phyloP scores from a whole-genome alignment of 1,284 basidiomycete species.

The Ganoderma leucocontextum region DNA sequence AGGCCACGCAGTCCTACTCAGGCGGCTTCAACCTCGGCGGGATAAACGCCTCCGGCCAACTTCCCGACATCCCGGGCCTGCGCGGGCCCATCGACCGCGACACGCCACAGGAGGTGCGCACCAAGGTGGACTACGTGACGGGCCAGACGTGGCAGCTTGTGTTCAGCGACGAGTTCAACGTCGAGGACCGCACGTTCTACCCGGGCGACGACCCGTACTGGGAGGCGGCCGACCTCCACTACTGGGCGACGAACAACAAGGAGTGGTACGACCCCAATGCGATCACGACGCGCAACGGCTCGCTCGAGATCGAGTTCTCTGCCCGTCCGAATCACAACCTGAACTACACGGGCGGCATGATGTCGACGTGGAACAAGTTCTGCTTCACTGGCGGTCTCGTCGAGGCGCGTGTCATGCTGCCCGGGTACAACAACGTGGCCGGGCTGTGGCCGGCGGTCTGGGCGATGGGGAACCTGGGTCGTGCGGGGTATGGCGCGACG shows the following conservation, averaged over 20 bases:
- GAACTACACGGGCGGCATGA: slow-evolving; percentile 75
- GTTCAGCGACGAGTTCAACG: slow-evolving; percentile 52
- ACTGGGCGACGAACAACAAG: slow-evolving; percentile 6
- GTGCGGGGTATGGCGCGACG: slow-evolving; percentile 59
- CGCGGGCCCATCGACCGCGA: slow-evolving; percentile 79
- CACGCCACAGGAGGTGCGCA: slow-evolving; percentile 71
- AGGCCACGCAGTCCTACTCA: slow-evolving; percentile 49
- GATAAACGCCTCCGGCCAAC: slow-evolving; percentile 82
- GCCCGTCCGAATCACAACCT: slow-evolving; percentile 74
- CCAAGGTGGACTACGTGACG: slow-evolving; percentile 63
- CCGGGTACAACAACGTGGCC: slow-evolving; percentile 66
- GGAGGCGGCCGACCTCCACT: slow-evolving; percentile 6
- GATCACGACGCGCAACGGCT: slow-evolving; percentile 54
- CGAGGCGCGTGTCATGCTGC: slow-evolving; percentile 75
- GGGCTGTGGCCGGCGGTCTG: slow-evolving; percentile 64
- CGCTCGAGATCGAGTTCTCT: slow-evolving; percentile 81
- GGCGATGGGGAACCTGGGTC: slow-evolving; percentile 51
- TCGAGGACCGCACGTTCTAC: not conserved
- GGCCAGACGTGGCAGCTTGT: slow-evolving; percentile 66
- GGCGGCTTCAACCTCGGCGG: slow-evolving; percentile 84
- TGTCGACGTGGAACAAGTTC: slow-evolving; percentile 89
- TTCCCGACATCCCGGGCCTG: slow-evolving; percentile 65
- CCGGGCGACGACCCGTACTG: slow-evolving; percentile 9
- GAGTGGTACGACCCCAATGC: slow-evolving; percentile 5
- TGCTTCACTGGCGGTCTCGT: slow-evolving; percentile 91